A percentile compares a stretch with the other conserved stretches of the same genome.
Evolutionary conservation across 192 early-diverging fungal species (phyloP).

Genomic region (Obelidium mucronatum): DNA sequence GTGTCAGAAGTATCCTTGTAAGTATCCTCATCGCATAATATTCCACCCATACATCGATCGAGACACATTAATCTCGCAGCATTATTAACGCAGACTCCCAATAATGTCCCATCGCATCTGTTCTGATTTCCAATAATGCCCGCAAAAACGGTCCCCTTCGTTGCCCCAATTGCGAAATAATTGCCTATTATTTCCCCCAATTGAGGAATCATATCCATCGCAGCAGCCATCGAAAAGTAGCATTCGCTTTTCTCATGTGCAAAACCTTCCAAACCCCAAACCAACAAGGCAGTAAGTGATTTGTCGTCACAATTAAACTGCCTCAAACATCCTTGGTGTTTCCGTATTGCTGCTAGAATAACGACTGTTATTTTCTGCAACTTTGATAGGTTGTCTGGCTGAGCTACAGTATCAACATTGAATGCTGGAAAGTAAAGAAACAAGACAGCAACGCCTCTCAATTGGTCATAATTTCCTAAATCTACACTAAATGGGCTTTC

Average conservation of each 20-base stretch:
- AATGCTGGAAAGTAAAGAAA: slow-evolving; percentile 37
- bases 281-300: slow-evolving; percentile 39
- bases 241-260: slow-evolving; percentile 44
- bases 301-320: slow-evolving; percentile 53
- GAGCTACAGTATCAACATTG: slow-evolving; percentile 22
- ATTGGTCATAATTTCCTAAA: slow-evolving; percentile 34
- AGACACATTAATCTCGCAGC: slow-evolving; percentile 46
- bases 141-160: slow-evolving; percentile 42
- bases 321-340: slow-evolving; percentile 31
- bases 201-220: slow-evolving; percentile 20
- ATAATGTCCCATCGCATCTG: slow-evolving; percentile 40
- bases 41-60: slow-evolving; percentile 27
- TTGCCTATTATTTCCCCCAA: slow-evolving; percentile 9
- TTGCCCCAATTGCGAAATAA: slow-evolving; percentile 36
- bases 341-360: slow-evolving; percentile 15
- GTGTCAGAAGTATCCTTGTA: slow-evolving; percentile 23
- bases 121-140: slow-evolving; percentile 38
- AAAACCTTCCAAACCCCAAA: slow-evolving; percentile 48
- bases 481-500: slow-evolving; percentile 21
- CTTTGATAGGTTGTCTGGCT: slow-evolving; percentile 20
- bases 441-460: slow-evolving; percentile 33
- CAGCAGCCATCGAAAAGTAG: slow-evolving; percentile 37
- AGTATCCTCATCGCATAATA: slow-evolving; percentile 31
- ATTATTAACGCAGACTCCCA: slow-evolving; percentile 46
- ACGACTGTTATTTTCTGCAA: slow-evolving; percentile 19